Percentiles rank a stretch among this genome's conserved stretches.
Evolutionary conservation across 345 rosid species (phyloP).

Genomic region (Geranium brycei): DNA sequence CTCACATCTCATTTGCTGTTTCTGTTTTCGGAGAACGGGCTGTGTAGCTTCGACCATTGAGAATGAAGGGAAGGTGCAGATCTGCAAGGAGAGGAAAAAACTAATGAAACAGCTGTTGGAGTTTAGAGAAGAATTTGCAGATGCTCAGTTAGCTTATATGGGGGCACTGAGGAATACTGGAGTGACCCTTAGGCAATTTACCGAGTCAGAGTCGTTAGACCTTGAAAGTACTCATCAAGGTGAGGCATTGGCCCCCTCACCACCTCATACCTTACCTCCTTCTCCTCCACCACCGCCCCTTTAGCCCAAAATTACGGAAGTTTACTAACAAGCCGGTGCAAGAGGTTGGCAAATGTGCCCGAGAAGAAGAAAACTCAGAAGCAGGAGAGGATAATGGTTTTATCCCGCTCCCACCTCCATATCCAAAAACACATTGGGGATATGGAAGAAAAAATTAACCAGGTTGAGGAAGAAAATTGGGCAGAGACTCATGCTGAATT

Average conservation of each 20-base stretch:
- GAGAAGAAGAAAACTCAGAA: conserved; percentile 28
- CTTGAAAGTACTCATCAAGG: conserved; percentile 31
- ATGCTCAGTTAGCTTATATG: conserved; percentile 61
- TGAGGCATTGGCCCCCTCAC: conserved; percentile 16
- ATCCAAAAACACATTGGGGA: conserved; percentile 35
- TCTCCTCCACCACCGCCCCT: conserved; percentile 71
- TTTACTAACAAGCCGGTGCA: conserved; percentile 14
- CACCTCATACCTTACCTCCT: conserved; percentile 56
- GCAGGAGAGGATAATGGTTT: conserved; percentile 19
- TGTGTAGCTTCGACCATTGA: conserved; percentile 75
- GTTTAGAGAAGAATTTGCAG: conserved; percentile 67
- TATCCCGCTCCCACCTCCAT: conserved; percentile 31
- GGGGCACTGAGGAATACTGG: conserved; percentile 80
- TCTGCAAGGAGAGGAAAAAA: conserved; percentile 75
- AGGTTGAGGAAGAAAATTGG: conserved; percentile 49
- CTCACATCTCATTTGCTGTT: no score
- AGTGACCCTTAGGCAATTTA: conserved; percentile 79
- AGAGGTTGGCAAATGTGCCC: conserved; percentile 25
- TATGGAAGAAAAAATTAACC: conserved; percentile 23
- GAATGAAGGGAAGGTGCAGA: conserved; percentile 59
- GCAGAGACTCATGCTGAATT: conserved; percentile 59
- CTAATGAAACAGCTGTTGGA: conserved; percentile 58
- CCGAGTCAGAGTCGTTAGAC: conserved; percentile 73
- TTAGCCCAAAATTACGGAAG: conserved; percentile 43
- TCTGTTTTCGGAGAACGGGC: conserved; percentile 40